Conservation (phyloP, 345 rosid species). For the Pugionium dolabratum region DNA sequence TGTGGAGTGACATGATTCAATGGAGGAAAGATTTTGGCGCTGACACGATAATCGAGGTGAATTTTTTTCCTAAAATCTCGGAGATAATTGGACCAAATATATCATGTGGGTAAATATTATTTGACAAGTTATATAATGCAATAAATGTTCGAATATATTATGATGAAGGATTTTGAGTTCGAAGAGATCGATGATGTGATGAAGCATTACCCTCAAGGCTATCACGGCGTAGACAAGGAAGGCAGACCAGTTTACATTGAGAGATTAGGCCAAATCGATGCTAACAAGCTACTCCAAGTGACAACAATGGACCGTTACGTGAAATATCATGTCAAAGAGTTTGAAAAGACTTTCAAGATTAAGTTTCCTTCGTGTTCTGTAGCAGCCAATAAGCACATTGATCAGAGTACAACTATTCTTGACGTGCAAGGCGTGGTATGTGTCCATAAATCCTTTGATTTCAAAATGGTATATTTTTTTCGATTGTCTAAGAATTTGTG, state of each 20-base stretch:
- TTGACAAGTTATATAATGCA: slow-evolving; percentile 4
- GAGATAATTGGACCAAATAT: too few species aligned
- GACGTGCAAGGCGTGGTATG: slow-evolving; percentile 99
- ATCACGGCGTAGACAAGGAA: slow-evolving; percentile 99
- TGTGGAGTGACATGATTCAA: slow-evolving; percentile 98
- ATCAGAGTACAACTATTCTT: slow-evolving; percentile 92
- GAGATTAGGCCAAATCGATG: slow-evolving; percentile 92
- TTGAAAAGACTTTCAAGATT: slow-evolving; percentile 78
- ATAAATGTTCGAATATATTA: background rate
- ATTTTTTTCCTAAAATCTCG: slow-evolving; percentile 9
- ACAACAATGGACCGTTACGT: slow-evolving; percentile 90
- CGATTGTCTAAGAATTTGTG: background rate
- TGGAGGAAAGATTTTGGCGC: slow-evolving; percentile 96
- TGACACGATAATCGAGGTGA: slow-evolving; percentile 85
- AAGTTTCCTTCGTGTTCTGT: slow-evolving; percentile 96
- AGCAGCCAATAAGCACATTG: slow-evolving; percentile 94
- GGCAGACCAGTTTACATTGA: slow-evolving; percentile 95
- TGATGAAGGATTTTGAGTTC: slow-evolving; percentile 84
- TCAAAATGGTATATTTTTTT: background rate
- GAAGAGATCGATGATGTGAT: slow-evolving; percentile 78
- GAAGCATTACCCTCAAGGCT: slow-evolving; percentile 87
- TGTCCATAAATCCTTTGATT: background rate
- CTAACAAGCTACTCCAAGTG: slow-evolving; percentile 86
- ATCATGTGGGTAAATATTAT: background rate
- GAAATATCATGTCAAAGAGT: slow-evolving; percentile 91